Base-by-base conservation (phyloP, 192 early-diverging fungal genomes). In the Spinellus fusiger region DNA sequence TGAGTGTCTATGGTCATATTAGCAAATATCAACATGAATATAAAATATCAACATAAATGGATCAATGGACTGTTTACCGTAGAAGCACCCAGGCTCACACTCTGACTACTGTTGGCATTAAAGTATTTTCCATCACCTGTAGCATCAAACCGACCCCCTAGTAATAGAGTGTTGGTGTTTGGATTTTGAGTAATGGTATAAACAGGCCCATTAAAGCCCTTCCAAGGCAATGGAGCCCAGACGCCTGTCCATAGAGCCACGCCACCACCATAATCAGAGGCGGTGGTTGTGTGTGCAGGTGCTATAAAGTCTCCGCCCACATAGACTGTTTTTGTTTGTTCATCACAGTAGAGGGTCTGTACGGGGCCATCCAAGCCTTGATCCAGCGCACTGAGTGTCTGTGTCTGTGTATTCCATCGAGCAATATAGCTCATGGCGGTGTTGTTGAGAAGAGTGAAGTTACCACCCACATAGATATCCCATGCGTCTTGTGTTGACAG, bases 161-260 rank as follows among this genome's bases (percentile, higher is more conserved):
- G 86, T 64, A 81, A 86, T 27, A 88, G 64, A 1, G 77, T 79
- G 12, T 71, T 56, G 0, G 64, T 71, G 23, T 81, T 69, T 20
- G 59, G 44, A 32, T 79, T 69, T 34, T 71, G 66, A 13, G 74
- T 56, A 51, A 89, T 86, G 16, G 81, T 76, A 44, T 75, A 77
- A 1, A 91, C 84, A 0, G 83, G 78, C 0, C 86, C 87, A 53
- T 89, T 77, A 31, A 91, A 63, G 1, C 87, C 89, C 18, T 80
- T 80, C 69, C 84, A 89, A 27, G 89, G 83, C 9, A 88, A 34
- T 0, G 76, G 27, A 8, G 40, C 52, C 89, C 89, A 91, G 0
- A 25, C 27, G n/a, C 34, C 27, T 3, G n/a, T n/a, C n/a, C n/a
- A n/a, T n/a, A n/a, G n/a, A n/a, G n/a, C n/a, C n/a, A n/a, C n/a